Evolutionary conservation across 306 rosid genomes (phyloP).

Genomic region (Abrus pulchellus): DNA sequence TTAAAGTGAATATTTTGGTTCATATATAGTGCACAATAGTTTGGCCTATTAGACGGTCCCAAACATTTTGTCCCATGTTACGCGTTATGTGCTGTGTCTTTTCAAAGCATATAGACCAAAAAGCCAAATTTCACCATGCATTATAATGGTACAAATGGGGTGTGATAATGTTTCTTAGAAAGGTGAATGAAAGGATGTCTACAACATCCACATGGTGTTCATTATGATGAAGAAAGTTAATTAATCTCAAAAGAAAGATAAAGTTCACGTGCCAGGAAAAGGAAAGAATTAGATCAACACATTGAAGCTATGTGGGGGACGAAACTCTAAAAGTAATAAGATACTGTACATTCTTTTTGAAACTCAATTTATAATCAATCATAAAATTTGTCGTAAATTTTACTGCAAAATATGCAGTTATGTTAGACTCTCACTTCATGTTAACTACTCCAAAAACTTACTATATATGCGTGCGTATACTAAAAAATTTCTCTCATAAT

Average conservation of each 20-base stretch:
- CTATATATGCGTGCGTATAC: too few relatives aligned
- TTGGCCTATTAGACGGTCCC: conserved; percentile 40
- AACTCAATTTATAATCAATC: conserved; percentile 22
- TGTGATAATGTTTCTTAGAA: conserved; percentile 48
- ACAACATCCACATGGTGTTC: conserved; percentile 34
- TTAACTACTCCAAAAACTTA: too few relatives aligned
- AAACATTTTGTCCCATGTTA: conserved; percentile 46
- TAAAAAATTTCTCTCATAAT: too few relatives aligned
- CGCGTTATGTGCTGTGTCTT: conserved; percentile 52
- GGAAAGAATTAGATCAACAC: neutral
- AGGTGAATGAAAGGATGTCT: conserved; percentile 48
- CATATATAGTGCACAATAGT: conserved; percentile 30
- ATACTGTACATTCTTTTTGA: neutral
- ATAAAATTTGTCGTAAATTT: neutral
- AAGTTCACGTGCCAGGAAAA: conserved; percentile 16
- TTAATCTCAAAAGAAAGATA: conserved; percentile 38
- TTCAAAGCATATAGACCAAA: conserved; percentile 50
- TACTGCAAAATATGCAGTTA: neutral
- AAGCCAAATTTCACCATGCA: conserved; percentile 41
- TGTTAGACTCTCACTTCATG: neutral
- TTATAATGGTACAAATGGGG: conserved; percentile 31
- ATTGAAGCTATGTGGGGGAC: conserved; percentile 12
- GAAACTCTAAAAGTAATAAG: conserved; percentile 5
- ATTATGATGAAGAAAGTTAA: conserved; percentile 46
- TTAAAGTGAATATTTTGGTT: conserved; percentile 31